phyloP scores from a whole-genome alignment of 805 yeast genomes.

The Dipodascopsis uninucleata region DNA sequence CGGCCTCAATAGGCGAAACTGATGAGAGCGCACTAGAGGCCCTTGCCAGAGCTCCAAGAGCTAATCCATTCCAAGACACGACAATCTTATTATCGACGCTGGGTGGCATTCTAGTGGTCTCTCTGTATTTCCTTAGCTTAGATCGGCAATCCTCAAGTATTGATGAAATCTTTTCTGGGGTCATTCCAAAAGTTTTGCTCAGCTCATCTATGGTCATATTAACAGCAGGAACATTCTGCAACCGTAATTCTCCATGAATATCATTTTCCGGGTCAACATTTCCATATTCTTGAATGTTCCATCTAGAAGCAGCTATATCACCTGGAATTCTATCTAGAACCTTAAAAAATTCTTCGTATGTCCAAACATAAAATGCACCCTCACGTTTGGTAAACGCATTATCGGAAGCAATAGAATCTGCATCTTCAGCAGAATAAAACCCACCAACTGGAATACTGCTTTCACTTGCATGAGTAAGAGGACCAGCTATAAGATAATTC shows the following conservation, averaged over 20 bases:
- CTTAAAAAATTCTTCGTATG: constrained; percentile 34
- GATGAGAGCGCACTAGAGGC: constrained; percentile 30
- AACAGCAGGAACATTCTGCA: constrained; percentile 37
- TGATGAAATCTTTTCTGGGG: constrained; percentile 24
- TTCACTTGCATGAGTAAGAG: constrained; percentile 28
- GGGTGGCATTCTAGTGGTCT: constrained; percentile 30
- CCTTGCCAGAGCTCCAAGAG: constrained; percentile 38
- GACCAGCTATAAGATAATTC: constrained; percentile 29
- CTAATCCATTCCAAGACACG: constrained; percentile 39
- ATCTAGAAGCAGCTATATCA: constrained; percentile 36
- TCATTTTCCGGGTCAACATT: constrained; percentile 38
- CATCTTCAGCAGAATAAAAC: constrained; percentile 38
- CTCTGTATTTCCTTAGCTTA: constrained; percentile 31
- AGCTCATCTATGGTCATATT: constrained; percentile 31
- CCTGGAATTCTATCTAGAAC: constrained; percentile 29
- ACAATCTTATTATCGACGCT: constrained; percentile 38
- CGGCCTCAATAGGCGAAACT: constrained; percentile 15
- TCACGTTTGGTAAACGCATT: constrained; percentile 27
- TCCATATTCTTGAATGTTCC: constrained; percentile 38
- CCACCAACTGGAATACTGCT: constrained; percentile 32
- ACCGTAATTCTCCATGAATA: constrained; percentile 32
- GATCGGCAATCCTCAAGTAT: constrained; percentile 31
- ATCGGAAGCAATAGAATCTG: constrained; percentile 33
- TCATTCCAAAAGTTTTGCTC: constrained; percentile 36
- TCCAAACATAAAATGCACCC: constrained; percentile 40